Evolutionary conservation across 331 rosid genomes (phyloP).

Genomic region (Stylosanthes scabra): DNA sequence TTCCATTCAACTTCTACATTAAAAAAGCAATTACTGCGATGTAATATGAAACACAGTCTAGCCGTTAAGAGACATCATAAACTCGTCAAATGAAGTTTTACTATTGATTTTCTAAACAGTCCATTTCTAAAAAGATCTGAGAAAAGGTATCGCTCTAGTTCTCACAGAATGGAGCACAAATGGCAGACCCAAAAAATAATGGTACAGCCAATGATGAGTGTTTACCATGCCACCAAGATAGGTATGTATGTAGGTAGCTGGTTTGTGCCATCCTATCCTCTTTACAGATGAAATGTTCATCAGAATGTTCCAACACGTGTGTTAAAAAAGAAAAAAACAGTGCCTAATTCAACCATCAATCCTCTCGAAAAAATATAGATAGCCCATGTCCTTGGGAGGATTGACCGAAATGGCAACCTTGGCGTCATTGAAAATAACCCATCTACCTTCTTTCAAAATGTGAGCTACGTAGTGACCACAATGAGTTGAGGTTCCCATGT

Average conservation of each 20-base stretch:
- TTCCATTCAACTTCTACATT: no score
- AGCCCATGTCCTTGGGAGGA: slow-evolving; percentile 99
- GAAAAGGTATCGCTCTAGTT: not conserved
- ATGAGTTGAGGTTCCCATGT: slow-evolving; percentile 94
- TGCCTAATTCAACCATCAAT: slow-evolving; percentile 45
- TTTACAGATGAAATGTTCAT: slow-evolving; percentile 24
- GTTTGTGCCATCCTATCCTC: slow-evolving; percentile 14
- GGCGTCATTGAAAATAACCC: slow-evolving; percentile 90
- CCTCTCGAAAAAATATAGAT: slow-evolving; percentile 91
- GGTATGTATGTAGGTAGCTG: not conserved
- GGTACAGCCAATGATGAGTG: slow-evolving; percentile 27
- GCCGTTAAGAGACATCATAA: not conserved
- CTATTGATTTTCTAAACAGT: not conserved
- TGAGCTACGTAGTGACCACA: slow-evolving; percentile 99
- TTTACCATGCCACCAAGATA: slow-evolving; percentile 21
- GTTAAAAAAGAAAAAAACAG: no score
- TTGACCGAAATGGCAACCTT: slow-evolving; percentile 96
- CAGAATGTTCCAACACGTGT: slow-evolving; percentile 1
- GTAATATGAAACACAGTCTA: not conserved
- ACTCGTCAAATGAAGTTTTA: not conserved
- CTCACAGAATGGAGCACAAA: not conserved
- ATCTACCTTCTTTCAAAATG: slow-evolving; percentile 88
- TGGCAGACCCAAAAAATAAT: slow-evolving; percentile 10
- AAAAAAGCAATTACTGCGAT: not conserved
- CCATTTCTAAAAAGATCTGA: not conserved